These are phyloP conservation scores for Pichia nakasei DNA, from an alignment of 805 yeast genomes.

Conservation along the genomic window DNA sequence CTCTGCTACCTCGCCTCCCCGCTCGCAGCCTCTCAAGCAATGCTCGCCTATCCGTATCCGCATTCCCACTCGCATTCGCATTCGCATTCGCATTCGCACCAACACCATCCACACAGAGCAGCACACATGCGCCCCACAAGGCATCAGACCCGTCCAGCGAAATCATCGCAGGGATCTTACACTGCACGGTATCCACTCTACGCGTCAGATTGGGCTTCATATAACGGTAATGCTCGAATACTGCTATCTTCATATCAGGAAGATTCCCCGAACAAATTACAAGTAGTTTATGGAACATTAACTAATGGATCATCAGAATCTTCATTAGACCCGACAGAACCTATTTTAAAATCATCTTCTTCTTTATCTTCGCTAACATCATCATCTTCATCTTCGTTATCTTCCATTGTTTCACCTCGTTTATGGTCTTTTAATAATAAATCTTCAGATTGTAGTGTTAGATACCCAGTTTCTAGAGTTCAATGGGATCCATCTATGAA, in stretches of 20 bases:
- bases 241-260: slow-evolving; percentile 78
- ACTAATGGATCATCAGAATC: slow-evolving; percentile 1
- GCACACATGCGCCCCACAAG: background rate
- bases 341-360: background rate
- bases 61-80: no score
- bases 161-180: no score
- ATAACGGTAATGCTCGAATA: slow-evolving; percentile 34
- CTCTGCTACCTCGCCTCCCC: no score
- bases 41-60: no score
- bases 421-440: background rate
- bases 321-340: background rate
- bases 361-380: background rate
- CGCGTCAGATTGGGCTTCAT: slow-evolving; percentile 42
- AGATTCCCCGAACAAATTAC: slow-evolving; percentile 60
- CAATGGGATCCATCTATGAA: slow-evolving; percentile 59
- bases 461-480: slow-evolving; percentile 62
- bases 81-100: no score
- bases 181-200: slow-evolving; percentile 43
- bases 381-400: background rate
- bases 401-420: background rate
- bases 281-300: slow-evolving; percentile 35
- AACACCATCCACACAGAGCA: no score
- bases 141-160: slow-evolving; percentile 23
- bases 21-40: no score
- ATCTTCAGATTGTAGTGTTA: slow-evolving; percentile 26